Conservation (phyloP, 345 rosid species). For the Melastoma malabathricum region DNA sequence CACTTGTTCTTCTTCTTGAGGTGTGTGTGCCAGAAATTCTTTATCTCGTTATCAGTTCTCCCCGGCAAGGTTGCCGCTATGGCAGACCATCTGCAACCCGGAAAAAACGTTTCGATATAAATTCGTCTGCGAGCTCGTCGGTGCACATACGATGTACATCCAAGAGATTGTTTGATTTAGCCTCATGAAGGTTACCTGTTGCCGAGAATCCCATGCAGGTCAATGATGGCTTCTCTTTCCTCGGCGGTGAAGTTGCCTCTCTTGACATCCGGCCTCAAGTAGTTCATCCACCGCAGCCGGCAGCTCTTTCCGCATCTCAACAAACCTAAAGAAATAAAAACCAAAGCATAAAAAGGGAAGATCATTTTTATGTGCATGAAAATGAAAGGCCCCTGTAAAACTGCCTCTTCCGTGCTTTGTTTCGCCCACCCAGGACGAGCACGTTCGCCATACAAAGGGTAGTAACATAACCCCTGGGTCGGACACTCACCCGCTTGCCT, state of each 20-base stretch:
- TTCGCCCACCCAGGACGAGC: neutral
- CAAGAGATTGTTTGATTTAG: too few species aligned
- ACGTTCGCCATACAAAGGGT: neutral
- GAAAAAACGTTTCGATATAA: neutral
- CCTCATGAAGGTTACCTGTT: conserved; percentile 15
- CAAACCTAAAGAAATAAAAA: conserved; percentile 7
- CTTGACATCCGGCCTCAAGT: conserved; percentile 37
- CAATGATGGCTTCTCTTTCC: conserved; percentile 26
- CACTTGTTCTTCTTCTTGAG: conserved; percentile 7
- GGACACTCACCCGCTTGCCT: conserved; percentile 26
- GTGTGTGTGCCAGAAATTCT: conserved; percentile 13
- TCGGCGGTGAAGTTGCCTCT: conserved; percentile 33
- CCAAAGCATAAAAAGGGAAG: too few species aligned
- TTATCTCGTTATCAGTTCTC: conserved; percentile 13
- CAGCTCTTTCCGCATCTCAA: conserved; percentile 44
- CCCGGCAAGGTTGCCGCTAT: conserved; percentile 12
- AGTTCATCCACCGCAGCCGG: conserved; percentile 39
- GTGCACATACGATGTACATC: too few species aligned
- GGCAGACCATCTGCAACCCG: conserved; percentile 8
- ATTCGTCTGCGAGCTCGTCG: too few species aligned
- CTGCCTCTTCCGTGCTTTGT: too few species aligned
- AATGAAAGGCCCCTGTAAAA: neutral
- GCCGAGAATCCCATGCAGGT: conserved; percentile 26
- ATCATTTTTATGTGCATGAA: too few species aligned
- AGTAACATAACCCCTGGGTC: too few species aligned